Percentiles rank a stretch among this genome's conserved stretches.
Conservation (phyloP, 345 rosid genomes). For the Linum trigynum region DNA sequence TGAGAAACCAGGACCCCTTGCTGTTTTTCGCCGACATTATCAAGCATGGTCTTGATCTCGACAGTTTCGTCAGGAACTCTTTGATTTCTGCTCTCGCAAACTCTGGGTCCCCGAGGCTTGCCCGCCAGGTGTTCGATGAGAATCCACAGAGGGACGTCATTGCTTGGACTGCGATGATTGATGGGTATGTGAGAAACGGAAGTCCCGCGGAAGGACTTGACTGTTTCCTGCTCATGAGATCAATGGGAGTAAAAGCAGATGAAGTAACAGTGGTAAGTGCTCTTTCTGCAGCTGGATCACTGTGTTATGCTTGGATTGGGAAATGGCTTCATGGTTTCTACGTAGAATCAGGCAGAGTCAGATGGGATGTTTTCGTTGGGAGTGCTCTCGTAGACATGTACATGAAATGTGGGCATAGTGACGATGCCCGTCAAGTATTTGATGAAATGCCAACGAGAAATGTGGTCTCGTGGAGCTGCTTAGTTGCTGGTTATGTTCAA, state of each 20-base stretch:
- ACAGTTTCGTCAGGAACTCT: slow-evolving; percentile 27
- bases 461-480: slow-evolving; percentile 30
- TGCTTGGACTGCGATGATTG: slow-evolving; percentile 34
- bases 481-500: slow-evolving; percentile 28
- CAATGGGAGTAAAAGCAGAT: slow-evolving; percentile 16
- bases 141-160: slow-evolving; percentile 17
- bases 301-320: slow-evolving; percentile 29
- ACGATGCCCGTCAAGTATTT: slow-evolving; percentile 25
- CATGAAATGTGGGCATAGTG: slow-evolving; percentile 19
- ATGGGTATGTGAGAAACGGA: slow-evolving; percentile 25
- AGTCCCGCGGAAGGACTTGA: slow-evolving; percentile 15
- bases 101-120: slow-evolving; percentile 13
- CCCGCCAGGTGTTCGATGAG: slow-evolving; percentile 25
- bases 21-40: slow-evolving; percentile 19
- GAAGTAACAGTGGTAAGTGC: slow-evolving; percentile 22
- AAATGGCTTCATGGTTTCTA: slow-evolving; percentile 28
- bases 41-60: slow-evolving; percentile 24
- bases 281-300: slow-evolving; percentile 24
- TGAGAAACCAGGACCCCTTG: slow-evolving; percentile 18
- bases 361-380: slow-evolving; percentile 25
- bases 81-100: slow-evolving; percentile 19
- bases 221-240: slow-evolving; percentile 21
- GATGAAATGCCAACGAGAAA: slow-evolving; percentile 26
- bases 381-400: slow-evolving; percentile 33
- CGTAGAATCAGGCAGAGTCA: slow-evolving; percentile 19